These are phyloP conservation scores for Kodamaea ohmeri DNA, from an alignment of 1,139 yeast genomes.

Conservation along the genomic window DNA sequence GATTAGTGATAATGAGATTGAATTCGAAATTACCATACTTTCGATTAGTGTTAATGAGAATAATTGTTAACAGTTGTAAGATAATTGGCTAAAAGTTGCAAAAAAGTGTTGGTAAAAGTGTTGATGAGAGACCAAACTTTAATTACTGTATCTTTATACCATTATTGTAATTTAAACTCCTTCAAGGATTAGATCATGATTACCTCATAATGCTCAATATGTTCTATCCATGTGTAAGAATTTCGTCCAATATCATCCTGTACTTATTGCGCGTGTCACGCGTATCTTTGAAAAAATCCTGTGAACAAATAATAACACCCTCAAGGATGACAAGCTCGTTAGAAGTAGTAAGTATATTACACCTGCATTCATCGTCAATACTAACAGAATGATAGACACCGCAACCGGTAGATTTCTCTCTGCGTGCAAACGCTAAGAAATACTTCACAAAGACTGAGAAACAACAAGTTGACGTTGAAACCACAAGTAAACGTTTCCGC, in stretches of 20 bases:
- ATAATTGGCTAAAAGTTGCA: too few relatives aligned
- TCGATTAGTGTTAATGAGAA: too few relatives aligned
- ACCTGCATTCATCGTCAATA: neutral
- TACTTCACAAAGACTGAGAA: slow-evolving; percentile 39
- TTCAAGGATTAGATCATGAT: too few relatives aligned
- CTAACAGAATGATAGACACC: slow-evolving; percentile 3
- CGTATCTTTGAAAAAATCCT: slow-evolving; percentile 1
- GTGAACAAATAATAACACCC: neutral
- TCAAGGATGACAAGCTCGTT: slow-evolving; percentile 4
- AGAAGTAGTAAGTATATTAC: slow-evolving; percentile 3
- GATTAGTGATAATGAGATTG: slow-evolving; percentile 13
- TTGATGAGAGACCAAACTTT: too few relatives aligned
- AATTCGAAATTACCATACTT: too few relatives aligned
- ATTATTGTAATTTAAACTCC: too few relatives aligned
- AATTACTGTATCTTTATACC: too few relatives aligned
- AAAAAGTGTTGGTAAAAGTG: too few relatives aligned
- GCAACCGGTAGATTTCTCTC: slow-evolving; percentile 7
- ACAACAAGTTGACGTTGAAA: slow-evolving; percentile 45
- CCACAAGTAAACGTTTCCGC: slow-evolving; percentile 59
- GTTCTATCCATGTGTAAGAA: too few relatives aligned
- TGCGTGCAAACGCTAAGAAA: slow-evolving; percentile 5
- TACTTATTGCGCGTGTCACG: slow-evolving; percentile 4
- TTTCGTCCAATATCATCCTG: neutral
- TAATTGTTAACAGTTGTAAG: too few relatives aligned
- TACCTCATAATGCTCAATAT: too few relatives aligned